These are phyloP conservation scores for Aschersonia sp. DNA, from an alignment of 2,329 filamentous ascomycete genomes.

Conservation along the genomic window DNA sequence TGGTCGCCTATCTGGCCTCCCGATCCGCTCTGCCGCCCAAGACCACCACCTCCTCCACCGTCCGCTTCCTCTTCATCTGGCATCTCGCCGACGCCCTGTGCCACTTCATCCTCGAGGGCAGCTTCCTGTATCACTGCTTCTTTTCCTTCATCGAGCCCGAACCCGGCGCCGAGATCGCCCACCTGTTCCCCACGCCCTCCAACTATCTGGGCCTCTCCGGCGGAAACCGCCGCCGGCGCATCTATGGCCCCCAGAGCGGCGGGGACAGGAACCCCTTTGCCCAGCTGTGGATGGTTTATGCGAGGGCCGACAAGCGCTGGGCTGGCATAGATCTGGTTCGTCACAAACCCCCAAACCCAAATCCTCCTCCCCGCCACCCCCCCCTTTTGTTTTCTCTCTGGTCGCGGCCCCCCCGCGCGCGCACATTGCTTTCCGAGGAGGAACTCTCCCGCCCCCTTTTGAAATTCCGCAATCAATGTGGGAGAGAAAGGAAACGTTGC, in stretches of 20 bases:
- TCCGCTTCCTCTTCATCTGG: slow-evolving; percentile 81
- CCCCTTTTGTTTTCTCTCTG: no score
- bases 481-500: background rate
- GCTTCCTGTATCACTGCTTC: slow-evolving; percentile 89
- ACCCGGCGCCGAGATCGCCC: slow-evolving; percentile 8
- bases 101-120: slow-evolving; percentile 82
- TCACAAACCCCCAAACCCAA: background rate
- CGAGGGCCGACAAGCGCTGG: slow-evolving; percentile 48
- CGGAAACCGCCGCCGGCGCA: slow-evolving; percentile 25
- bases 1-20: slow-evolving; percentile 34
- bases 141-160: slow-evolving; percentile 37
- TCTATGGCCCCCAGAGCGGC: slow-evolving; percentile 43
- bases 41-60: slow-evolving; percentile 29
- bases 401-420: no score
- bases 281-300: slow-evolving; percentile 55
- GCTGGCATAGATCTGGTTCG: slow-evolving; percentile 43
- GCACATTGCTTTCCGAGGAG: no score
- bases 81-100: slow-evolving; percentile 86
- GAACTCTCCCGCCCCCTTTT: no score
- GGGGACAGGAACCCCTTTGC: slow-evolving; percentile 36
- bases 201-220: slow-evolving; percentile 27
- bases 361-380: no score
- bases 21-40: slow-evolving; percentile 25
- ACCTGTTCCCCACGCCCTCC: slow-evolving; percentile 30
- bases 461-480: no score